Evolutionary conservation across 345 rosid genomes (phyloP).

Genomic region (Hypericum androsaemum): DNA sequence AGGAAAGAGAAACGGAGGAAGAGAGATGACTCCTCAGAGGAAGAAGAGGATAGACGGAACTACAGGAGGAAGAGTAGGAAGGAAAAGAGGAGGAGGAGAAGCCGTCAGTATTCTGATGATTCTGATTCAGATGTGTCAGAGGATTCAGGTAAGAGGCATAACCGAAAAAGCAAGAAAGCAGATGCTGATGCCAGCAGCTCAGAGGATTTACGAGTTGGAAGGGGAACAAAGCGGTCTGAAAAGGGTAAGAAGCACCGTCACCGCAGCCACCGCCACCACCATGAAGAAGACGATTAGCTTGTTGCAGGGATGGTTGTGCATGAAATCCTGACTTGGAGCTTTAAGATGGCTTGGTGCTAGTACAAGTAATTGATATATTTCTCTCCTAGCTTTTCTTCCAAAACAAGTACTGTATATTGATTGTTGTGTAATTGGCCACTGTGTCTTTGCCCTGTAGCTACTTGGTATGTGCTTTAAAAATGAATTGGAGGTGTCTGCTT

Average conservation of each 20-base stretch:
- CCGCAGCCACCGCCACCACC: constrained; percentile 19
- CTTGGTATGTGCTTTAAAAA: too few species aligned
- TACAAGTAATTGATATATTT: too few species aligned
- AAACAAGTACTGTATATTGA: too few species aligned
- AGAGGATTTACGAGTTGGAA: constrained; percentile 50
- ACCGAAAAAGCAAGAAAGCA: constrained; percentile 46
- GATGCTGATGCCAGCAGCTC: constrained; percentile 37
- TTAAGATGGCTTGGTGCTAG: too few species aligned
- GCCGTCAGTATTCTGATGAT: constrained; percentile 30
- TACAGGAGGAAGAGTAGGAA: constrained; percentile 32
- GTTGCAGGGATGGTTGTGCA: too few species aligned
- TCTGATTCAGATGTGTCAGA: constrained; percentile 33
- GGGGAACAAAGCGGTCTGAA: constrained; percentile 41
- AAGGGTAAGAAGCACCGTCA: constrained; percentile 50
- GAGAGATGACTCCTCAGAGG: constrained; percentile 36
- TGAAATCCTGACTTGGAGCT: too few species aligned
- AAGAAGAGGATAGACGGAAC: constrained; percentile 19
- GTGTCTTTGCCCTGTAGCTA: too few species aligned
- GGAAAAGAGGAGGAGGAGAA: constrained; percentile 42
- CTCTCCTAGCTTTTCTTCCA: too few species aligned
- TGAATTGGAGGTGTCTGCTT: too few species aligned
- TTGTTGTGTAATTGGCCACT: too few species aligned
- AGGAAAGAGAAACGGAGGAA: constrained; percentile 41
- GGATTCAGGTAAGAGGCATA: constrained; percentile 29
- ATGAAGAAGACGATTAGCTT: constrained; percentile 2